Evolutionary conservation across 495 filamentous ascomycete species (phyloP).

Genomic region (Acidiella bohemica): DNA sequence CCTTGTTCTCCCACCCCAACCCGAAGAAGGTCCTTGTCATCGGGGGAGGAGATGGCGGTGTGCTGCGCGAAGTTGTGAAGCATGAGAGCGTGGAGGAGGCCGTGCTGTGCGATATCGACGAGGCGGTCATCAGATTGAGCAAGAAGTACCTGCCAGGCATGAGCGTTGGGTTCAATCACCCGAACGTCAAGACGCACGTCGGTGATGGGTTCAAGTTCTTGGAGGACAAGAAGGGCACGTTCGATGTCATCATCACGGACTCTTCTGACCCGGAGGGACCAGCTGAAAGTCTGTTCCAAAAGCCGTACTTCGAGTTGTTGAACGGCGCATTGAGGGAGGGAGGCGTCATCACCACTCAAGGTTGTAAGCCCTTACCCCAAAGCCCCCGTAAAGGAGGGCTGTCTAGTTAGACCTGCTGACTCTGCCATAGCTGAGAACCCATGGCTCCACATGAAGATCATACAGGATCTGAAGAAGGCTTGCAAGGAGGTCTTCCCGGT

Average conservation of each 20-base stretch:
- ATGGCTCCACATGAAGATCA: slow-evolving; percentile 91
- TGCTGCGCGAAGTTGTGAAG: slow-evolving; percentile 96
- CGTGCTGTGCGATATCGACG: slow-evolving; percentile 94
- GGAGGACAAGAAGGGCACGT: slow-evolving; percentile 79
- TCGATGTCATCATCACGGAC: slow-evolving; percentile 99
- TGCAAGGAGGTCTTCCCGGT: slow-evolving; percentile 96
- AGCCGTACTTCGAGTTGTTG: slow-evolving; percentile 93
- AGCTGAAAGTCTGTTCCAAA: slow-evolving; percentile 91
- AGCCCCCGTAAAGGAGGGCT: neutral
- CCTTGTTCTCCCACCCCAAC: slow-evolving; percentile 96
- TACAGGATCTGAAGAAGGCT: slow-evolving; percentile 81
- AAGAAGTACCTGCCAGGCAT: slow-evolving; percentile 97
- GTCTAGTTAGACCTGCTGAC: slow-evolving; percentile 23
- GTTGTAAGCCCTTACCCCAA: slow-evolving; percentile 58
- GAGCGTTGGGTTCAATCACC: slow-evolving; percentile 83
- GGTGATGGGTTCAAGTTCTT: slow-evolving; percentile 98
- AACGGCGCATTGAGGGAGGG: slow-evolving; percentile 78
- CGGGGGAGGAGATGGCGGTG: slow-evolving; percentile 91
- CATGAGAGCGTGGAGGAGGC: slow-evolving; percentile 84
- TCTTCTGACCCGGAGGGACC: slow-evolving; percentile 95
- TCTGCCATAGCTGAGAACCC: slow-evolving; percentile 76
- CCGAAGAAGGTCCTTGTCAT: slow-evolving; percentile 98
- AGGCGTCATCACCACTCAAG: slow-evolving; percentile 99
- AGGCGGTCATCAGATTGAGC: slow-evolving; percentile 96
- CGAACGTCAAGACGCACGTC: slow-evolving; percentile 77